Base-by-base conservation (phyloP, 192 early-diverging fungal genomes). In the Glomus cerebriforme region DNA sequence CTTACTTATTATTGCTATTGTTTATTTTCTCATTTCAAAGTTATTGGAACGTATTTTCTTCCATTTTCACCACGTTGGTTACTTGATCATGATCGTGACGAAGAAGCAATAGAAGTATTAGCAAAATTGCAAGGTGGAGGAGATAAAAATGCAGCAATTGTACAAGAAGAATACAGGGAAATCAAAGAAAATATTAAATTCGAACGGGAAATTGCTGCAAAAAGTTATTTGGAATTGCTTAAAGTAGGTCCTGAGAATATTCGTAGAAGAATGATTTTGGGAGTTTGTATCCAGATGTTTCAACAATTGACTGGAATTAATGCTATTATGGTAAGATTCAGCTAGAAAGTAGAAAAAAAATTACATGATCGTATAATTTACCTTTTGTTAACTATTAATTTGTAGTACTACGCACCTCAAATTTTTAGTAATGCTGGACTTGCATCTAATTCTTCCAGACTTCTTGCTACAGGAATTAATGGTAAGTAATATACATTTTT, bases 41-140 rank as follows among this genome's bases (percentile, higher is more conserved):
- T 92, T 29, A 9, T 87, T 37, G 82, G 91, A 59, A 93, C 93
- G 81, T 74, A 87, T 31, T 87, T 94, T 71, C 93, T 98, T 86
- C 96, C 96, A 47, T 91, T 86, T 79, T 95, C 95, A 9, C 94
- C 95, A 9, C 93, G 95, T 83, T 96, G 95, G 94, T 88, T 96
- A 60, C 84, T 94, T 43, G 87, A 88, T 78, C 77, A 92, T 37
- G 91, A 87, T 62, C 89, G 88, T 26, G 71, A 80, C 43, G 95
- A 95, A 34, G 91, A 96, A 79, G 92, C 91, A 4, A 86, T 88
- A 26, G 22, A 73, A 27, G 87, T 92, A 7, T 83, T 96, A 35
- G 91, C 91, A 17, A 84, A 92, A 32, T 83, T 94, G 79, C 93
- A 93, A 35, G 87, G 89, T 54, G 70, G 74, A 29, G 93, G 93